Conservation (phyloP, 768 basidiomycete genomes). For the Suillus luteus region DNA sequence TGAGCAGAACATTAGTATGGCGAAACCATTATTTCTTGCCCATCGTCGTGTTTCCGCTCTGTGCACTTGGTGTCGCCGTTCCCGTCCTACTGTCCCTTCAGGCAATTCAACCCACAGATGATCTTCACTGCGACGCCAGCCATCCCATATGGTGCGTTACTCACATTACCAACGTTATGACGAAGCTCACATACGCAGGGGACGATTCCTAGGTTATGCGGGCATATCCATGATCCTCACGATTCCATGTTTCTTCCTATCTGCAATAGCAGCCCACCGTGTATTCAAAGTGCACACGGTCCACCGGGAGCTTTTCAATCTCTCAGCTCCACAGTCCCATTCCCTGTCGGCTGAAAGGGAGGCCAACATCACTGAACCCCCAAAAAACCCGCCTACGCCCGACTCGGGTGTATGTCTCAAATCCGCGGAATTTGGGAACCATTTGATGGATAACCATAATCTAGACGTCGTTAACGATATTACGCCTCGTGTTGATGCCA, state of each 20-base stretch:
- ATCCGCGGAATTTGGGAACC: background rate
- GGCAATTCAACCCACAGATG: constrained; percentile 48
- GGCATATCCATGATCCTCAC: constrained; percentile 53
- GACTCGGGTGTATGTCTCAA: constrained; percentile 14
- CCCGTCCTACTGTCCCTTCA: constrained; percentile 45
- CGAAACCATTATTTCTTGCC: constrained; percentile 45
- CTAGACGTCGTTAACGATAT: background rate
- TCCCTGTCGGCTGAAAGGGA: constrained; percentile 1
- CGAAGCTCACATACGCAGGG: constrained; percentile 41
- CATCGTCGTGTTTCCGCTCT: constrained; percentile 49
- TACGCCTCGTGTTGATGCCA: background rate
- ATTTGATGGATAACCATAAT: background rate
- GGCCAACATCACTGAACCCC: constrained; percentile 13
- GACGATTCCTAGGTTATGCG: constrained; percentile 64
- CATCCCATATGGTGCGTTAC: constrained; percentile 55
- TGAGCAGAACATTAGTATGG: constrained; percentile 51
- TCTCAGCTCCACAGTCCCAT: background rate
- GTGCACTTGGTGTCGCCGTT: constrained; percentile 45
- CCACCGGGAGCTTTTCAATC: constrained; percentile 16
- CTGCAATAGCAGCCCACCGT: constrained; percentile 27
- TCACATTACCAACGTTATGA: constrained; percentile 2
- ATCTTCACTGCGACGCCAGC: constrained; percentile 62
- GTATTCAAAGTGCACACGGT: constrained; percentile 26
- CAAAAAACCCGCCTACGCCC: constrained; percentile 26
- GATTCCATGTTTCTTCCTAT: constrained; percentile 54